Evolutionary conservation across 257 asterid genomes (phyloP), one percentile per base, ranked within the genome.

Genomic region (Plantago elongata): DNA sequence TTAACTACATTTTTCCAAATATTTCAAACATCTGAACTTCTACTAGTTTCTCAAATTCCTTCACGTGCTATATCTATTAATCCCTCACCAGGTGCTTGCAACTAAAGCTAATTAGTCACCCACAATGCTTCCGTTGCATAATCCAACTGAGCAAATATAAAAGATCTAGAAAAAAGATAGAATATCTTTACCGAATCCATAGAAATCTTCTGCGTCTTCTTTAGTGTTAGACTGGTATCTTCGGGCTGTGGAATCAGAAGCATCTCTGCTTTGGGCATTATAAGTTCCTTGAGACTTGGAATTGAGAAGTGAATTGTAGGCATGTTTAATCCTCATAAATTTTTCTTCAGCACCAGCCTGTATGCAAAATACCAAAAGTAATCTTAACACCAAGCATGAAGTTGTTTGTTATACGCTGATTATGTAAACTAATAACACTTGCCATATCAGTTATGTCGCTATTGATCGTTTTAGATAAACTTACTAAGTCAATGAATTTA

Each of bases 271-370:
- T 56, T 83, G 84, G 52, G 72, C 59, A 30, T 81, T 83, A 77
- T 69, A 83, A 62, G 69, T 78, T 61, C 79, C 81, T 64, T 83
- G 70, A 30, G 97, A 78, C 83, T 82, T 77, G 44, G 94, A 78
- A 74, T 70, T 83, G 74, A 92, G 60, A 65, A 92, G 69, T 46
- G 83, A 75, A 71, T 85, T 93, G 72, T 93, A 93, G 6, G 99
- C 96, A 77, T 87, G 94, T 82, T 93, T 93, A 70, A 93, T 93
- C 84, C 94, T 84, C 97, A 83, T 67, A 76, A 93, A 93, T 63
- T 75, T 89, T 61, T 89, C 97, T 75, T 89, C 89, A 60, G 96
- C 89, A 67, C 81, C 81, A 44, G 82, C 83, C 97, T 91, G 77
- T 42, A 65, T 6, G 10, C n/a, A 13, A 51, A 2, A 47, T 9